These are phyloP conservation scores for Leishmania braziliensis DNA, from an alignment of 208 protist genomes.

Conservation along the genomic window DNA sequence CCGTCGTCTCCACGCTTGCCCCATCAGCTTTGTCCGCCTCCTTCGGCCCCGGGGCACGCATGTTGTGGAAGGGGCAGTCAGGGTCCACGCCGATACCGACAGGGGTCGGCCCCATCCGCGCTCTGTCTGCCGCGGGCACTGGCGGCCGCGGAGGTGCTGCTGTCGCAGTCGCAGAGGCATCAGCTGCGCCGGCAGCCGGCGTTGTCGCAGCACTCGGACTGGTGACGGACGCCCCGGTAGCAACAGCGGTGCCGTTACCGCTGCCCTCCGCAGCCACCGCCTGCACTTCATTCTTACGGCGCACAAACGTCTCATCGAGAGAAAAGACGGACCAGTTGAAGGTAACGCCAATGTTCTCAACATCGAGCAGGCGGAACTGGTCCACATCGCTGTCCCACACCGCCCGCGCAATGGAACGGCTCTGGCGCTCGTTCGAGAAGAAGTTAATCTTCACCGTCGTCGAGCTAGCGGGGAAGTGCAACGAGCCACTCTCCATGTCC, in stretches of 20 bases:
- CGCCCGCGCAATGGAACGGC: constrained; percentile 72
- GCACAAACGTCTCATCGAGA: constrained; percentile 69
- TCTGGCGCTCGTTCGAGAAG: constrained; percentile 85
- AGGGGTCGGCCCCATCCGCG: constrained; percentile 20
- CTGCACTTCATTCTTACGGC: constrained; percentile 21
- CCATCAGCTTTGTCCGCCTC: background rate
- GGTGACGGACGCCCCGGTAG: background rate
- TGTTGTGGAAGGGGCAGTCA: background rate
- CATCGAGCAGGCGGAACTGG: constrained; percentile 77
- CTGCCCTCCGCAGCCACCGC: background rate
- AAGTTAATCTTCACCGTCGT: constrained; percentile 83
- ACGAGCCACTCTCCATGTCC: constrained; percentile 70
- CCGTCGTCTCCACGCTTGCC: constrained; percentile 7
- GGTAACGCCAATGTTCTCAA: constrained; percentile 80
- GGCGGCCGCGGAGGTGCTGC: background rate
- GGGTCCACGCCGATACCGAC: constrained; percentile 23
- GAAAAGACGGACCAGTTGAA: constrained; percentile 89
- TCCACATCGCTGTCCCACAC: constrained; percentile 78
- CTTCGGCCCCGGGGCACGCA: background rate
- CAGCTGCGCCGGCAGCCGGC: background rate
- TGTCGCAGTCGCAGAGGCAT: background rate
- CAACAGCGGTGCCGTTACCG: background rate
- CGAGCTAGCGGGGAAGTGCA: constrained; percentile 67
- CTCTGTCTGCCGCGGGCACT: background rate
- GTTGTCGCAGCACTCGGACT: background rate